A percentile compares a stretch with the other conserved stretches of the same genome.
These are phyloP conservation scores for Phyllosticta capitalensis DNA, from an alignment of 2,329 filamentous ascomycete genomes.

Conservation along the genomic window DNA sequence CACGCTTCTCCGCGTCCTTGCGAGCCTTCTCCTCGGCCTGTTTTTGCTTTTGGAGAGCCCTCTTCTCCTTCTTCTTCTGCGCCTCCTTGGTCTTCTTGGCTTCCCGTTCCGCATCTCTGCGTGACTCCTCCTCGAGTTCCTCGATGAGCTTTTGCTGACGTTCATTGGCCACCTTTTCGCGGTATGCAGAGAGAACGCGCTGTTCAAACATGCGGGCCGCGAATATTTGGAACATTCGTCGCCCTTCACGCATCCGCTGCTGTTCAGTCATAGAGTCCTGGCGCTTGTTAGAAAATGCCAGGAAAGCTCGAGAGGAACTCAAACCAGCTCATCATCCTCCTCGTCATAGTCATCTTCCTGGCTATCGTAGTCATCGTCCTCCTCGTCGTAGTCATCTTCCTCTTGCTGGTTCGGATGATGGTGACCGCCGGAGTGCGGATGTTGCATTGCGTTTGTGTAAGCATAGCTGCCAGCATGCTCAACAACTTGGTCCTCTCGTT, in stretches of 20 bases:
- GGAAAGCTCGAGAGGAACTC: conserved; percentile 21
- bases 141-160: conserved; percentile 84
- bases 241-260: conserved; percentile 96
- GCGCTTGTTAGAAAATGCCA: conserved; percentile 23
- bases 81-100: conserved; percentile 91
- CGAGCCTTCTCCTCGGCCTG: conserved; percentile 85
- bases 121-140: conserved; percentile 79
- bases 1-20: conserved; percentile 80
- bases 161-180: conserved; percentile 90
- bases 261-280: conserved; percentile 96
- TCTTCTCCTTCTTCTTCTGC: conserved; percentile 91
- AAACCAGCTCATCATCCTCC: conserved; percentile 53
- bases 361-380: conserved; percentile 60
- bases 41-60: conserved; percentile 75
- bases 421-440: conserved; percentile 48
- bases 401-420: conserved; percentile 54
- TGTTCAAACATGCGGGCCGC: conserved; percentile 99
- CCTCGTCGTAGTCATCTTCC: conserved; percentile 69
- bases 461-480: conserved; percentile 52
- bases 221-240: conserved; percentile 99
- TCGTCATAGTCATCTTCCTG: conserved; percentile 55
- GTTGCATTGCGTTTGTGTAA: conserved; percentile 41
- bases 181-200: conserved; percentile 89
- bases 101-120: conserved; percentile 66
- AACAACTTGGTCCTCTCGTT: conserved; percentile 77